These are phyloP conservation scores for Hepatocystis sp. DNA, from an alignment of 169 alveolate genomes.

Conservation along the genomic window DNA sequence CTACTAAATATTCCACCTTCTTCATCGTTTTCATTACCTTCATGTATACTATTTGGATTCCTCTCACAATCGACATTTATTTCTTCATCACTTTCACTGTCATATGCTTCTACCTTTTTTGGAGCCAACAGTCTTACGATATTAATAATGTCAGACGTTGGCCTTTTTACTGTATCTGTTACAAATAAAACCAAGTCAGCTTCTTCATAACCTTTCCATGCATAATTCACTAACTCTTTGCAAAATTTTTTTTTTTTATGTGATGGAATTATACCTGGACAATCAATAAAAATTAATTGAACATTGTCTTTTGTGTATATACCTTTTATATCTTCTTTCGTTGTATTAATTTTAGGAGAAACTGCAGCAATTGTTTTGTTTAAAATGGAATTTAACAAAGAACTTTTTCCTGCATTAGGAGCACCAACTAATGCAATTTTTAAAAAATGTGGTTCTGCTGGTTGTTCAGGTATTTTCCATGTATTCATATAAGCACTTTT, in stretches of 20 bases:
- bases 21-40: neutral
- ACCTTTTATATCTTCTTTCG: conserved; percentile 85
- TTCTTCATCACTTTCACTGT: conserved; percentile 58
- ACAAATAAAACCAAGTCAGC: conserved; percentile 89
- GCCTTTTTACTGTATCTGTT: conserved; percentile 89
- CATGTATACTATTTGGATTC: neutral
- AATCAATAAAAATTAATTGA: conserved; percentile 88
- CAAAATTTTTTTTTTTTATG: conserved; percentile 86
- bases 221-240: conserved; percentile 86
- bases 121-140: conserved; percentile 85
- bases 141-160: conserved; percentile 83
- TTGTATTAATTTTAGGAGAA: conserved; percentile 91
- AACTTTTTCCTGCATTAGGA: conserved; percentile 91
- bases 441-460: conserved; percentile 77
- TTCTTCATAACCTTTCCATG: conserved; percentile 91
- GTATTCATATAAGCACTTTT: conserved; percentile 75
- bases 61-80: neutral
- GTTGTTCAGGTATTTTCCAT: conserved; percentile 83
- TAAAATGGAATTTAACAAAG: conserved; percentile 87
- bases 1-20: neutral
- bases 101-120: conserved; percentile 49
- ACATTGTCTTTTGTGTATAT: conserved; percentile 82
- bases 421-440: conserved; percentile 88
- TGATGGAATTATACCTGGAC: conserved; percentile 90
- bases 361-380: conserved; percentile 87